Base-by-base conservation (phyloP, 2,329 filamentous ascomycete species). In the Coniochaeta sp. region DNA sequence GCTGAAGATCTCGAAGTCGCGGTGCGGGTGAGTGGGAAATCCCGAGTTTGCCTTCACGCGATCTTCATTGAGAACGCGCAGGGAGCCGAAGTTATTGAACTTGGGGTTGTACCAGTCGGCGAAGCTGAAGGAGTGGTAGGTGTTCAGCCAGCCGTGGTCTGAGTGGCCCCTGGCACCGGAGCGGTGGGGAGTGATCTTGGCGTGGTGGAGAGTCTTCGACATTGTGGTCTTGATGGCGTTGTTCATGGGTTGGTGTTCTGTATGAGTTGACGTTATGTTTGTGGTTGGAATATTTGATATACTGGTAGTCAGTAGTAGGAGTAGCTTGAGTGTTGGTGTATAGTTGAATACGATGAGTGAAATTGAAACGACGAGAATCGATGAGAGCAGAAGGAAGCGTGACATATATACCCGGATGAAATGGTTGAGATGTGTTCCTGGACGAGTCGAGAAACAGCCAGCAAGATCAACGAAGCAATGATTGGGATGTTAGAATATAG, bases 41-140 rank as follows among this genome's bases (percentile, higher is more conserved):
- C 91, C 91, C 11, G 82, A 85, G 62, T 85, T 82, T 31, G 87
- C 77, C 68, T 85, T 83, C 36, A 96, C 91, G 36, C 90, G 88
- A 72, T 96, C 91, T 77, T 96, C 91, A 70, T 96, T 96, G 68
- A 96, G 86, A 43, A 96, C 91, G 60, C 91, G 86, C 55, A 96
- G 81, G 28, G 87, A 83, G 8, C 92, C 91, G 70, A 89, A 96
- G 64, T 83, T 80, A 54, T 81, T 81, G 76, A 86, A 89, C 28
- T 74, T 72, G 1, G 89, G 87, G 70, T 91, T 81, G 72, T 87
- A 86, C 81, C 81, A 85, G 69, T 81, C 80, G 47, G 90, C 90
- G 73, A 96, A 96, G 68, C 84, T 88, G 79, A 96, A 96, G 64
- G 88, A 90, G 78, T 96, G 91, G 76, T 89, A 95, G 8, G 88